Conservation (phyloP, 2,329 filamentous ascomycete genomes). For the Penicillium corylophilum region DNA sequence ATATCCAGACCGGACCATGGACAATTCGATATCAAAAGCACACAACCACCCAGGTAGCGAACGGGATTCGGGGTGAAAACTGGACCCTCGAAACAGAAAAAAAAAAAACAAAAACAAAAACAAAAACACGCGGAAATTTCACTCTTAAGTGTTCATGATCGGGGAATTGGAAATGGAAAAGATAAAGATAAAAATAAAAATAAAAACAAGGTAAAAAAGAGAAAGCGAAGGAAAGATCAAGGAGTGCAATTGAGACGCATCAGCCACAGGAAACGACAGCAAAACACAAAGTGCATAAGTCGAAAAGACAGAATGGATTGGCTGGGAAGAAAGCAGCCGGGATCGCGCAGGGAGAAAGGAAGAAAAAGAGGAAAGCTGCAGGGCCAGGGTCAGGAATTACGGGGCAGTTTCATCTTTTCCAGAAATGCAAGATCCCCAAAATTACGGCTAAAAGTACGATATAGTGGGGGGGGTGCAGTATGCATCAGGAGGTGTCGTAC, state of each 20-base stretch:
- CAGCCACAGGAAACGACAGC: conserved; percentile 23
- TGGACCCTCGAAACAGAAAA: conserved; percentile 2
- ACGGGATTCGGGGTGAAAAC: conserved; percentile 5
- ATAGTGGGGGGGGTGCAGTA: conserved; percentile 7
- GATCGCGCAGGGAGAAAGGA: conserved; percentile 26
- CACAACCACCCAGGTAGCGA: conserved; percentile 10
- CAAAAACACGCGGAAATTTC: conserved; percentile 1
- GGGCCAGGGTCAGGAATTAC: conserved; percentile 22
- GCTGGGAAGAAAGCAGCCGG: conserved; percentile 17
- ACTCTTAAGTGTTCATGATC: conserved; percentile 15
- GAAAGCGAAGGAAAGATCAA: conserved; percentile 32
- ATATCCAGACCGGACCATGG: conserved; percentile 37
- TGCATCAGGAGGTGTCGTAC: background rate
- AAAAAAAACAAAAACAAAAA: conserved; percentile 14
- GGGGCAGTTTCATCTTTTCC: conserved; percentile 22
- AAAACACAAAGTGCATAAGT: conserved; percentile 14
- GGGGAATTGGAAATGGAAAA: conserved; percentile 1
- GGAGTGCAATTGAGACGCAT: conserved; percentile 22
- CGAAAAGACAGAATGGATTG: conserved; percentile 20
- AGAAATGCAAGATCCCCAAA: conserved; percentile 21
- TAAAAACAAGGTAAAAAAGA: conserved; percentile 10
- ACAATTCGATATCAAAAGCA: conserved; percentile 14
- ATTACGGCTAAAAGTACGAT: conserved; percentile 14
- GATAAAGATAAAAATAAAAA: conserved; percentile 12
- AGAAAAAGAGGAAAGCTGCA: conserved; percentile 33